Evolutionary conservation across 2,329 filamentous ascomycete genomes (phyloP), one percentile per base, ranked within the genome.

Genomic region (Rachicladosporium sp.): DNA sequence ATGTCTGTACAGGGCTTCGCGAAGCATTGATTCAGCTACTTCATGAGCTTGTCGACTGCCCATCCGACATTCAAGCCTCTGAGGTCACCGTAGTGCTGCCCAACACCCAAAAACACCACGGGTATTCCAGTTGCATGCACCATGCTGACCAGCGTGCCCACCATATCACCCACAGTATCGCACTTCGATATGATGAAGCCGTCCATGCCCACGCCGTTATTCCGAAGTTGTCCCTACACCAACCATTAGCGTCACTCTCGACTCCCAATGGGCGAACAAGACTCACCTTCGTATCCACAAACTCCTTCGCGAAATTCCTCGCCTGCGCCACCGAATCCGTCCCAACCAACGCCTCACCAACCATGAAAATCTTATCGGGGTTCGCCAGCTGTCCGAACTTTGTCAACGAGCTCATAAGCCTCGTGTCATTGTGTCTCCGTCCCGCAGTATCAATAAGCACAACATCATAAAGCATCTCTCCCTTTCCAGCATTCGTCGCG

Each of bases 141-240:
- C 69, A 98, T 89, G 59, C 85, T 94, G 46, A 98, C 91, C 46
- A 98, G 69, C 2, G 89, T 95, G 2, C 80, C 87, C 33, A 95
- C 87, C 88, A 96, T 96, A 65, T 95, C 89, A n/a, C 91, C 93
- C 29, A 98, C 93, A 0, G 91, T 98, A 65, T 98, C 91, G 60
- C 91, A 96, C 64, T 98, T 98, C 44, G 82, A 89, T 52, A 98
- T 95, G 58, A 98, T 94, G 63, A 98, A 98, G 4, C 91, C 91
- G 62, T 98, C 93, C 30, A 98, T 71, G 21, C 76, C 75, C 42
- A 89, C 70, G 23, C 93, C 93, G 21, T 52, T 49, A 33, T 57
- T 57, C 21, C 56, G 48, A 44, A 56, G 44, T 36, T 49, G 43
- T 10, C 56, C 56, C 50, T 50, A 31, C 12, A 27, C 6, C 7